phyloP scores from a whole-genome alignment of 495 filamentous ascomycete species.

The Annulohypoxylon bovei region DNA sequence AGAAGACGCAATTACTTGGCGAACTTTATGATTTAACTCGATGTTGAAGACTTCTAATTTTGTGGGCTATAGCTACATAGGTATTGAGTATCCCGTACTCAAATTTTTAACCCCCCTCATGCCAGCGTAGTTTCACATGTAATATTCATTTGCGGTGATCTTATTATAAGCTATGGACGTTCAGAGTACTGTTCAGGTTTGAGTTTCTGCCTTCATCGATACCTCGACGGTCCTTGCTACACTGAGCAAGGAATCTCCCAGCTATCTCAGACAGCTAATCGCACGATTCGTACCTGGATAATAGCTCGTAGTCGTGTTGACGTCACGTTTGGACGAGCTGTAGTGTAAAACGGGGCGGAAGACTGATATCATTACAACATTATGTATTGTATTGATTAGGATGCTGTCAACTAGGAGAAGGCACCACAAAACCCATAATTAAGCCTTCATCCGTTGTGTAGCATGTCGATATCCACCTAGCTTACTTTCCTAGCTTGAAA shows the following conservation, averaged over 20 bases:
- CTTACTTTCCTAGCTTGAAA: slow-evolving; percentile 86
- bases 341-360: not conserved
- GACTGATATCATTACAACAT: not conserved
- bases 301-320: not conserved
- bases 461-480: not conserved
- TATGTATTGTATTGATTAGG: slow-evolving; percentile 6
- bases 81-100: not conserved
- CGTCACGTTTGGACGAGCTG: not conserved
- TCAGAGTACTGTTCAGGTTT: not conserved
- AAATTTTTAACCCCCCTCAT: not conserved
- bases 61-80: not conserved
- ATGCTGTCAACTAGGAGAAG: not conserved
- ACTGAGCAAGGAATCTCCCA: not conserved
- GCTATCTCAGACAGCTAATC: not conserved
- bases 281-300: not conserved
- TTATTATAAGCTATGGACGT: not conserved
- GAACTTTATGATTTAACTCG: not conserved
- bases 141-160: not conserved
- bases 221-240: not conserved
- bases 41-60: not conserved
- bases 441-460: not conserved
- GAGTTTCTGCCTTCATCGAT: not conserved
- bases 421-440: slow-evolving; percentile 3
- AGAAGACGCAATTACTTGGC: not conserved
- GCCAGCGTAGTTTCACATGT: not conserved